phyloP scores from a whole-genome alignment of 768 basidiomycete species.

The Lactifluus rugatus region DNA sequence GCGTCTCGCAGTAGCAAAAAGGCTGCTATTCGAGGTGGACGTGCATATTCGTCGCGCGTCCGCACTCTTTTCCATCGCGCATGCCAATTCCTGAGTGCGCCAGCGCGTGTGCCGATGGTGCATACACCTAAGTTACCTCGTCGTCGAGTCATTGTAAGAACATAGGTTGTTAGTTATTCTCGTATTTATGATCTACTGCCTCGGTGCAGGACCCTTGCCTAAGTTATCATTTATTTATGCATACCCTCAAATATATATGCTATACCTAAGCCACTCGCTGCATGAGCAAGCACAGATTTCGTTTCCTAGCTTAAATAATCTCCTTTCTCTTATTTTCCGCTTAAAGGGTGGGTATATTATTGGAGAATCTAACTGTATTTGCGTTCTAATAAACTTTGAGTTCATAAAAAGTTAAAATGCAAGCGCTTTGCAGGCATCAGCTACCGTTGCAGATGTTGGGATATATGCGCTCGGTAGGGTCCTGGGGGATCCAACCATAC shows the following conservation, averaged over 20 bases:
- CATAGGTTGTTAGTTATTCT: not conserved
- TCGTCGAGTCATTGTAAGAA: not conserved
- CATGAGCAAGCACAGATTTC: too few relatives aligned
- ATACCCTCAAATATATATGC: not conserved
- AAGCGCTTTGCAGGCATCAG: not conserved
- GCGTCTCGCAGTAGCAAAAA: not conserved
- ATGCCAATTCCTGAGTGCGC: not conserved
- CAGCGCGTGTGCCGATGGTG: not conserved
- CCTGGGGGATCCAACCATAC: conserved; percentile 76
- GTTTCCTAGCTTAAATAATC: too few relatives aligned
- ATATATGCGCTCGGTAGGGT: conserved; percentile 42
- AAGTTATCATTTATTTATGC: not conserved
- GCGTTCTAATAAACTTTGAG: too few relatives aligned
- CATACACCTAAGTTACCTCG: not conserved
- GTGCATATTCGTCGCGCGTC: not conserved
- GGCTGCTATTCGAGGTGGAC: not conserved
- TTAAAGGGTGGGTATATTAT: too few relatives aligned
- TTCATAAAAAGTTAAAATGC: too few relatives aligned
- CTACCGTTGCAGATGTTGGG: conserved; percentile 46
- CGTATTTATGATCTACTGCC: not conserved
- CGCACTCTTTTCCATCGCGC: conserved; percentile 1
- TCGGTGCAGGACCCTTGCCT: not conserved
- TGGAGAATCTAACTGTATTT: too few relatives aligned
- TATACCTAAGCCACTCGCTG: too few relatives aligned
- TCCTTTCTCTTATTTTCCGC: too few relatives aligned